Percentiles rank a stretch among this genome's conserved stretches.
Conservation (phyloP, 176 grass and related monocot genomes). For the Calamus simplicifolius region DNA sequence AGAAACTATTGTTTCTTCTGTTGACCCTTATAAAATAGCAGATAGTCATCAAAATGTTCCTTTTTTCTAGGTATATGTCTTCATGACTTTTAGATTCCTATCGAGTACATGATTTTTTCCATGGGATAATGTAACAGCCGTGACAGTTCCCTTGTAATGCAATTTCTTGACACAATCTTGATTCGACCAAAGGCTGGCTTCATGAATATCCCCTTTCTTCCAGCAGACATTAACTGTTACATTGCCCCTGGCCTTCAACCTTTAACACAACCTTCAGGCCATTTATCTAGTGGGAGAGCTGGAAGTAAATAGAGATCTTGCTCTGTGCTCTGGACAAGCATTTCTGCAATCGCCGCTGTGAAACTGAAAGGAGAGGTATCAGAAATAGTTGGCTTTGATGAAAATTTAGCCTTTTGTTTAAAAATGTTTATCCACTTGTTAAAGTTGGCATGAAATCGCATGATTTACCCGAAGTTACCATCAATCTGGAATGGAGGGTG, state of each 20-base stretch:
- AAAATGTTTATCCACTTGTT: too few relatives aligned
- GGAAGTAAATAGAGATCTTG: conserved; percentile 68
- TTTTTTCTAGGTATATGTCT: conserved; percentile 24
- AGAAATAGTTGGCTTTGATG: neutral
- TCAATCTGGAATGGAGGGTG: conserved; percentile 98
- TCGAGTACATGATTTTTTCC: conserved; percentile 48
- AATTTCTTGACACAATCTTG: conserved; percentile 36
- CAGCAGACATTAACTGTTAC: conserved; percentile 64
- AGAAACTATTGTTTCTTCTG: too few relatives aligned
- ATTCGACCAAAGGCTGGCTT: conserved; percentile 59
- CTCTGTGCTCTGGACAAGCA: conserved; percentile 73
- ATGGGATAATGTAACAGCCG: conserved; percentile 9
- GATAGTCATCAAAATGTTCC: conserved; percentile 3
- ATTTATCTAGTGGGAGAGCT: conserved; percentile 56
- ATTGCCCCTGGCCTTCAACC: conserved; percentile 65
- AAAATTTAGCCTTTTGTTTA: neutral
- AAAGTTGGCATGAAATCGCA: too few relatives aligned
- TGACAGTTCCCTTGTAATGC: conserved; percentile 26
- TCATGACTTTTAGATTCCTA: conserved; percentile 55
- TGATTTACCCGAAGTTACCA: conserved; percentile 80
- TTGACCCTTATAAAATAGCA: too few relatives aligned
- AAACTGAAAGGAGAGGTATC: conserved; percentile 41
- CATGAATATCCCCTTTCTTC: conserved; percentile 73
- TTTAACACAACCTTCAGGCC: conserved; percentile 61
- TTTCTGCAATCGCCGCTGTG: conserved; percentile 67